Evolutionary conservation across 1,284 basidiomycete genomes (phyloP).

Genomic region (Phaffia rhodozyma): DNA sequence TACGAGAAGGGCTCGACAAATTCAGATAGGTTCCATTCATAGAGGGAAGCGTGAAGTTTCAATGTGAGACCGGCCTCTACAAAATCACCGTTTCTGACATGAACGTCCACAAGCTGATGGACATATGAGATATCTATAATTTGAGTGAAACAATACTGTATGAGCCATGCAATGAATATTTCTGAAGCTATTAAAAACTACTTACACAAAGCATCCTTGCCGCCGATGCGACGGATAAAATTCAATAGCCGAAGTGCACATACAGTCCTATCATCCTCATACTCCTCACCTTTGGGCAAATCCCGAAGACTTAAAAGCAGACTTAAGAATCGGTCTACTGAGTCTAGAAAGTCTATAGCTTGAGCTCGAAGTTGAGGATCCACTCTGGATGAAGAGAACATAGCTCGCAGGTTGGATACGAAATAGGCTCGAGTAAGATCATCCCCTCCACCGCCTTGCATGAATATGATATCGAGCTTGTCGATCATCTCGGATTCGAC

Average conservation of each 20-base stretch:
- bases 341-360: conserved; percentile 71
- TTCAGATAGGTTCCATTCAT: conserved; percentile 64
- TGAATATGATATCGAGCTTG: conserved; percentile 63
- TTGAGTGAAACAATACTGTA: conserved; percentile 39
- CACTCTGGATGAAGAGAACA: conserved; percentile 61
- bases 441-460: conserved; percentile 79
- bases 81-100: conserved; percentile 74
- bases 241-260: conserved; percentile 86
- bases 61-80: conserved; percentile 85
- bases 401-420: conserved; percentile 79
- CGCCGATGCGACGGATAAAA: conserved; percentile 72
- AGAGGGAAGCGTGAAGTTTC: conserved; percentile 84
- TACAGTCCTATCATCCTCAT: conserved; percentile 84
- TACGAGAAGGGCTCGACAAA: conserved; percentile 68
- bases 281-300: conserved; percentile 86
- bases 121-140: conserved; percentile 68
- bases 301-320: conserved; percentile 82
- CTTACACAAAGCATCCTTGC: conserved; percentile 46
- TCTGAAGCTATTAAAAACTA: background rate
- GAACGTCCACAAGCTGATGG: conserved; percentile 79
- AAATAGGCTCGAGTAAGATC: conserved; percentile 87
- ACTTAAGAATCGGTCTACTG: conserved; percentile 86
- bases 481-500: conserved; percentile 90
- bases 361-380: conserved; percentile 65
- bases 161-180: background rate